Evolutionary conservation across 768 basidiomycete species (phyloP).

Genomic region (Mycena kentingensis): DNA sequence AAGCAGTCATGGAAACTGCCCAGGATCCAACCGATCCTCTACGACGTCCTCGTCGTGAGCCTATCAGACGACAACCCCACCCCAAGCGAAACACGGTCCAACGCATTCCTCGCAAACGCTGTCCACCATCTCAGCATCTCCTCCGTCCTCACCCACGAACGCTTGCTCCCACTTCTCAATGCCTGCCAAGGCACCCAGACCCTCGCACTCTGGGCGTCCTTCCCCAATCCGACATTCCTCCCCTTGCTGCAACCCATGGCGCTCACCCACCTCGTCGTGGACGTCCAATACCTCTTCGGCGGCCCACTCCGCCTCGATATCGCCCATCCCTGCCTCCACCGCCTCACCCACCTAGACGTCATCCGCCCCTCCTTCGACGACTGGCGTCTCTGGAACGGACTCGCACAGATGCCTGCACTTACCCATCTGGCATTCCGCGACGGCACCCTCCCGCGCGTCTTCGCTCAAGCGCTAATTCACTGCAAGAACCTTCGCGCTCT

Average conservation of each 20-base stretch:
- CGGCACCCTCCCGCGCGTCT: slow-evolving; percentile 6
- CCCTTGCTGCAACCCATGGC: slow-evolving; percentile 5
- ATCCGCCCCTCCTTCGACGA: slow-evolving; percentile 13
- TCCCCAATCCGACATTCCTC: slow-evolving; percentile 7
- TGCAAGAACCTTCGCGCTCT: slow-evolving; percentile 6
- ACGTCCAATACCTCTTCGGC: slow-evolving; percentile 16
- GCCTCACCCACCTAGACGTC: slow-evolving; percentile 18
- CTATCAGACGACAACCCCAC: background rate
- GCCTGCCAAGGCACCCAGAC: slow-evolving; percentile 1
- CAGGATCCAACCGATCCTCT: slow-evolving; percentile 10
- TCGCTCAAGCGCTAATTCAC: slow-evolving; percentile 10
- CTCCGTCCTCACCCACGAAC: background rate
- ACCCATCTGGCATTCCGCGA: slow-evolving; percentile 19
- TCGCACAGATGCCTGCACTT: slow-evolving; percentile 7
- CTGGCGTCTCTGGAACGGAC: slow-evolving; percentile 9
- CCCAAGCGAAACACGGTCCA: background rate
- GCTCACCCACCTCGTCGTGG: slow-evolving; percentile 14
- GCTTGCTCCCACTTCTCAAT: slow-evolving; percentile 2
- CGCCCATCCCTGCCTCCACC: slow-evolving; percentile 5
- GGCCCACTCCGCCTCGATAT: slow-evolving; percentile 6
- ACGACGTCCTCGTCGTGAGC: slow-evolving; percentile 1
- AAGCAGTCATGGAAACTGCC: background rate
- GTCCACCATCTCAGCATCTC: slow-evolving; percentile 6
- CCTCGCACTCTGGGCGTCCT: slow-evolving; percentile 11
- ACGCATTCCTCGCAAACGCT: slow-evolving; percentile 5